Evolutionary conservation across 2,329 filamentous ascomycete genomes (phyloP), one percentile per base, ranked within the genome.

Genomic region (Ophiostoma sp.): DNA sequence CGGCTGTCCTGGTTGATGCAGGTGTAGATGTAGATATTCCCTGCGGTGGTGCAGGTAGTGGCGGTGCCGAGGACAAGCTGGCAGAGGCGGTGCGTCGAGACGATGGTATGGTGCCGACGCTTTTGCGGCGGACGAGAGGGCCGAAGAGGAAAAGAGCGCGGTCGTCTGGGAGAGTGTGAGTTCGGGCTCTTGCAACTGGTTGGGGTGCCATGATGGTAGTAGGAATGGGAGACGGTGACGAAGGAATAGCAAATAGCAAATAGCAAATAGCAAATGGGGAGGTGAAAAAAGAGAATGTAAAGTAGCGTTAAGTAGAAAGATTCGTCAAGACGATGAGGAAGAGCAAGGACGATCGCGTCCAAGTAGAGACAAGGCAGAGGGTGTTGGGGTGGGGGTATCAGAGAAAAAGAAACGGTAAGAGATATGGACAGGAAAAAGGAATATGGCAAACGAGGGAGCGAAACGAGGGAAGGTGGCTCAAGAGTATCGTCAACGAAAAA

Each of bases 111-210:
- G 69, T 69, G 60, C 67, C 67, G 15, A 70, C 67, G 39, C 71
- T 73, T 62, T 73, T 73, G 44, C 71, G 71, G 62, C 73, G 73
- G 3, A 39, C 68, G 1, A 71, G 33, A 4, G 65, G 48, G 64
- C 67, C 52, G 8, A 68, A 39, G 6, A 72, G 17, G 2, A 69
- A 67, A 35, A 69, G 33, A 8, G 71, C 35, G 60, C 68, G 68
- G 41, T 72, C 73, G 67, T 73, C 70, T 72, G 73, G 71, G 27
- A 72, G 69, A 13, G 69, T 74, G 72, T 74, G 71, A 72, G 73
- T 72, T 5, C 73, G 72, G 11, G 64, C 48, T 27, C 72, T 48
- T 7, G 52, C 17, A 8, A 68, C 4, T 15, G 70, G 48, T 20
- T 65, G 69, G n/a, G 71, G 68, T 31, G 72, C 69, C 73, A 73